These are phyloP conservation scores for Udeniomyces megalosporus DNA, from an alignment of 768 basidiomycete genomes.

Conservation along the genomic window DNA sequence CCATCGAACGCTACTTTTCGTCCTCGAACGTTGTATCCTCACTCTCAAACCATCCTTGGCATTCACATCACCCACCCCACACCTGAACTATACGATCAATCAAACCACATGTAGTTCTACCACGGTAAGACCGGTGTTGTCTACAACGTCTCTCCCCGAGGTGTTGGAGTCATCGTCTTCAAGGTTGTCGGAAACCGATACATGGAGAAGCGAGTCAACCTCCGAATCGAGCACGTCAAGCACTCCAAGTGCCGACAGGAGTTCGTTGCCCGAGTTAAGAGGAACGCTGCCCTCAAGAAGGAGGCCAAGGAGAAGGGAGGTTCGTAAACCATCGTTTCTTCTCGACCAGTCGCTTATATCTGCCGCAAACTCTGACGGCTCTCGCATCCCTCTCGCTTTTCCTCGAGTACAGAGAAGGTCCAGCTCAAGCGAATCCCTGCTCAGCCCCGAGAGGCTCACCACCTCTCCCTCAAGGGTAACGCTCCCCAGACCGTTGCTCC, in stretches of 20 bases:
- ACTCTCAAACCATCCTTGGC: not conserved
- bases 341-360: not conserved
- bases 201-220: conserved; percentile 98
- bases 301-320: conserved; percentile 83
- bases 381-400: not conserved
- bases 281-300: conserved; percentile 64
- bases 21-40: not conserved
- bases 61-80: not conserved
- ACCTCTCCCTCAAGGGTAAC: conserved; percentile 57
- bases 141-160: conserved; percentile 90
- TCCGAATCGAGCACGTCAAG: conserved; percentile 30
- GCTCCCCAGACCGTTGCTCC: conserved; percentile 83
- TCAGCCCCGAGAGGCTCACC: conserved; percentile 61
- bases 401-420: conserved; percentile 45
- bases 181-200: conserved; percentile 98
- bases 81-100: too few species aligned
- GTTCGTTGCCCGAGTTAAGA: conserved; percentile 89
- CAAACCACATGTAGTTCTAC: conserved; percentile 26
- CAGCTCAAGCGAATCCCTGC: conserved; percentile 70
- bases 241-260: conserved; percentile 34
- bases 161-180: conserved; percentile 93
- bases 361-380: too few species aligned
- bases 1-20: not conserved
- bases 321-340: too few species aligned
- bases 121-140: conserved; percentile 87